These are phyloP conservation scores for Leccinum rimulosum DNA, from an alignment of 768 basidiomycete species.

Conservation along the genomic window DNA sequence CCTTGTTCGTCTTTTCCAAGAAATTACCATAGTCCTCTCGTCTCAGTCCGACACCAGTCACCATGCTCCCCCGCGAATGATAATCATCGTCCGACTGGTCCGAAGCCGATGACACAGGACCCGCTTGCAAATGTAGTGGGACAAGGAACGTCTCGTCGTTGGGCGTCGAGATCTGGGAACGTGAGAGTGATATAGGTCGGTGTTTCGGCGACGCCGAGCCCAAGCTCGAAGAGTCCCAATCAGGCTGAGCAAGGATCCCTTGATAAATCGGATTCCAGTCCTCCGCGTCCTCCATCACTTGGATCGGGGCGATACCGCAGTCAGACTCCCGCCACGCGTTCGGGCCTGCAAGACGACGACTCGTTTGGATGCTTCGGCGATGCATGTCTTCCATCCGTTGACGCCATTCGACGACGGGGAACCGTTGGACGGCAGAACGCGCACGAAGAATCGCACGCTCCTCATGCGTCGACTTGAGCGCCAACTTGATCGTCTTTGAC, in stretches of 20 bases:
- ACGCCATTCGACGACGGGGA: constrained; percentile 98
- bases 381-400: constrained; percentile 96
- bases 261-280: constrained; percentile 79
- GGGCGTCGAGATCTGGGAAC: constrained; percentile 59
- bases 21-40: constrained; percentile 68
- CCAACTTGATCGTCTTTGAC: constrained; percentile 92
- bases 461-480: constrained; percentile 85
- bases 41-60: constrained; percentile 13
- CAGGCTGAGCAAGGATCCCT: constrained; percentile 64
- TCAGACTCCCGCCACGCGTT: constrained; percentile 81
- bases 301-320: constrained; percentile 43
- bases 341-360: constrained; percentile 63
- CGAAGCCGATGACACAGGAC: constrained; percentile 35
- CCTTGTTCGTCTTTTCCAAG: constrained; percentile 79
- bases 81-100: constrained; percentile 65
- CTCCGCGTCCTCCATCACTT: constrained; percentile 62
- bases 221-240: constrained; percentile 69
- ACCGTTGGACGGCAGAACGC: constrained; percentile 90
- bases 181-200: constrained; percentile 55
- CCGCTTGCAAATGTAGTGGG: constrained; percentile 33
- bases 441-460: constrained; percentile 92
- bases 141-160: constrained; percentile 41
- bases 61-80: constrained; percentile 38
- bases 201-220: constrained; percentile 37
- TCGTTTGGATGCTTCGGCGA: constrained; percentile 71